Base-by-base conservation (phyloP, 140 eudicot genomes). In the Anethum foeniculum region DNA sequence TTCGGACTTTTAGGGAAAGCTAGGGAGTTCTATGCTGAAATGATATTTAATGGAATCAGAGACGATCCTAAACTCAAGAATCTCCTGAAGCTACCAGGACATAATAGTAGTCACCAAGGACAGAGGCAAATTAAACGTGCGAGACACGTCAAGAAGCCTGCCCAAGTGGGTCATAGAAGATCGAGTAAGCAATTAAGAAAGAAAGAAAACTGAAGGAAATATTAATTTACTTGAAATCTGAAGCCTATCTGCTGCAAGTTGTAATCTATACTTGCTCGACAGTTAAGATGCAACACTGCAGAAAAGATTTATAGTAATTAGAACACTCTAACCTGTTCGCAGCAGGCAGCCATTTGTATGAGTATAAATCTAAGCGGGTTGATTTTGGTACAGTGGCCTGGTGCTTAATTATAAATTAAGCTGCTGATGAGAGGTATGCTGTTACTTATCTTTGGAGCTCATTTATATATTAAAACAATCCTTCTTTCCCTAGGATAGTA, bases 41-140 rank as follows among this genome's bases (percentile, higher is more conserved):
- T 95, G 97, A 77, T 77, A 65, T 83, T 88, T 21, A 81, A 47
- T 73, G 93, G 96, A 48, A 64, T 89, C 47, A 18, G 14, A 10
- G 96, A 86, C 56, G 96, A 95, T 84, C 99, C 98, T 6, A 88
- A 86, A 72, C 81, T 95, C 7, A 83, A 80, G 60, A 95, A 91
- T 82, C 82, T 92, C 27, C 47, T 93, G 71, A 83, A 88, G 79
- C 89, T 84, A 36, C 83, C 82, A 18, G 81, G 49, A 51, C 82
- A 41, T 78, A 76, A 80, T 11, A 75, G 78, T 56, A 56, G 6
- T 28, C 46, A 38, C 47, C 83, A 60, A 80, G 84, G 83, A 82
- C 69, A 74, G 48, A 81, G 84, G 80, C 48, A 74, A 76, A 69
- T 39, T 74, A 84, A 77, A 75, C 28, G 69, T 68, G 82, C 46